These are phyloP conservation scores for Saccharomyces paradoxus DNA, from an alignment of 805 yeast genomes.

Conservation along the genomic window DNA sequence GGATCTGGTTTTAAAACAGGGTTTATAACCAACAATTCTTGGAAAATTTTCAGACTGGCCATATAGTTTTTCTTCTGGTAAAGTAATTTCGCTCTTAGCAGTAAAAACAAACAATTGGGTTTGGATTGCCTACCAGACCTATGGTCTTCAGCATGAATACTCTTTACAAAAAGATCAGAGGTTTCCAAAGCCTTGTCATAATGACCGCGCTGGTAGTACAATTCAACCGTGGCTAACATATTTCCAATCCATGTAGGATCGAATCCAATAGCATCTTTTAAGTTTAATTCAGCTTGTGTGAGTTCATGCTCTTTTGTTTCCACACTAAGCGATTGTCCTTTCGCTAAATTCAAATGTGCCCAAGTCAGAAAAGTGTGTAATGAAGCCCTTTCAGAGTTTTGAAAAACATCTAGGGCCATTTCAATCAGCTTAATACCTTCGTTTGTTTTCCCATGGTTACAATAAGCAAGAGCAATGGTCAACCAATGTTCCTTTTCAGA, in stretches of 20 bases:
- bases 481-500: slow-evolving; percentile 77
- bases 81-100: slow-evolving; percentile 77
- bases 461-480: slow-evolving; percentile 72
- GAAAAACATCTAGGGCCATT: slow-evolving; percentile 44
- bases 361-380: slow-evolving; percentile 64
- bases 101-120: slow-evolving; percentile 62
- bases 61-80: slow-evolving; percentile 65
- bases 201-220: slow-evolving; percentile 48
- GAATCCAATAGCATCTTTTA: slow-evolving; percentile 41
- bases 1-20: slow-evolving; percentile 86
- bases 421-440: slow-evolving; percentile 60
- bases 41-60: slow-evolving; percentile 73
- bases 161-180: slow-evolving; percentile 50
- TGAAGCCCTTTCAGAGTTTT: slow-evolving; percentile 35
- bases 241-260: slow-evolving; percentile 41
- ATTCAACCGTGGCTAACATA: slow-evolving; percentile 60
- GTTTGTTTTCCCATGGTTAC: slow-evolving; percentile 45
- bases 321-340: slow-evolving; percentile 16
- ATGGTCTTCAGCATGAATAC: slow-evolving; percentile 30
- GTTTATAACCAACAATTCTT: slow-evolving; percentile 65
- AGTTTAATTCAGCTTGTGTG: slow-evolving; percentile 36
- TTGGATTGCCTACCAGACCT: slow-evolving; percentile 37
- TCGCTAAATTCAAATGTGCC: slow-evolving; percentile 50
- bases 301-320: slow-evolving; percentile 28
- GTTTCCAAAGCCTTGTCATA: slow-evolving; percentile 64